Evolutionary conservation across 1,284 basidiomycete species (phyloP), one percentile per base, ranked within the genome.

Genomic region (Leucoagaricus sp.): DNA sequence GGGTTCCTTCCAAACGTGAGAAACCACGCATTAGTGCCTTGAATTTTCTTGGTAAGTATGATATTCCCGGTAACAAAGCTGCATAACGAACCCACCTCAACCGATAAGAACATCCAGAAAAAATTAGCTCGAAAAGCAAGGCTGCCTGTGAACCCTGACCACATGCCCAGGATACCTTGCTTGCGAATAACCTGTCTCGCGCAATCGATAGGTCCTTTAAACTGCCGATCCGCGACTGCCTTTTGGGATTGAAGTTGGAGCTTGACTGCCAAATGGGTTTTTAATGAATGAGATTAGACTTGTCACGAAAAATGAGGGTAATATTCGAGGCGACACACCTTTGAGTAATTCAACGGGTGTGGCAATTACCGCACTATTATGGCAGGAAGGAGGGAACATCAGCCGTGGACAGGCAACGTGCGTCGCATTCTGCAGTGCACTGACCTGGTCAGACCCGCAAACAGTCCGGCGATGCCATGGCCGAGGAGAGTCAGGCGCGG

Each of bases 271-370:
- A 31, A 26, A 60, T 42, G 41, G 26, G 28, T 29, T 38, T 53
- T 49, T 29, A n/a, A 28, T 62, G 36, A 58, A 49, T 49, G 19
- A 19, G 38, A 25, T 28, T 36, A 55, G 58, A 41, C 36, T 40
- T 36, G 50, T 33, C 52, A 50, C 58, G 44, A 45, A 57, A 48
- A 10, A 38, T 19, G 36, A 19, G 33, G 19, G 25, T 13, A 58
- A 49, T 50, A 34, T 33, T 46, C 42, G 36, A 28, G 55, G 55
- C 15, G 44, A 57, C 40, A 42, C 54, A 85, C 86, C 84, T 81
- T 89, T 90, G 51, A 90, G 69, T 52, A 84, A 77, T 65, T 91
- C 90, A 47, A 91, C 79, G 0, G 90, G 90, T 1, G 86, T 88
- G 2, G 87, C 86, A 23, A 91, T 70, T 19, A 87, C 63, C 15